phyloP scores from a whole-genome alignment of 2,329 filamentous ascomycete genomes.

The Talaromyces sp. region DNA sequence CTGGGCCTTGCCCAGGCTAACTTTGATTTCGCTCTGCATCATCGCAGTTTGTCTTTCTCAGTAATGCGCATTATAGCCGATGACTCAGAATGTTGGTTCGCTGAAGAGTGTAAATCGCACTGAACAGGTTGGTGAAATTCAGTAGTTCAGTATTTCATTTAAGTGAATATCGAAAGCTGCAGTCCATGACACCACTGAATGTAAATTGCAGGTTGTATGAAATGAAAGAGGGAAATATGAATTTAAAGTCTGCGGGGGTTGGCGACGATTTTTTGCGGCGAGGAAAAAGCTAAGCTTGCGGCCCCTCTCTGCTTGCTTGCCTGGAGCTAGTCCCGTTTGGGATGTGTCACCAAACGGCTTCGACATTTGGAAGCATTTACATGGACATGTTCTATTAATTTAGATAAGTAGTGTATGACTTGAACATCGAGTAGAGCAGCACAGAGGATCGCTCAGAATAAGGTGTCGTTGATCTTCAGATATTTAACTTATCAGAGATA shows the following conservation, averaged over 20 bases:
- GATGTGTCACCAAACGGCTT: neutral
- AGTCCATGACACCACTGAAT: neutral
- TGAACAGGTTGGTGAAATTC: no score
- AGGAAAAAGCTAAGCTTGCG: conserved; percentile 17
- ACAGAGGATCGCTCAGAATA: neutral
- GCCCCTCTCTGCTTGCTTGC: conserved; percentile 2
- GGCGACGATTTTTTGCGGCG: conserved; percentile 19
- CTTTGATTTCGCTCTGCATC: conserved; percentile 42
- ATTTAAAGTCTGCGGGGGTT: conserved; percentile 17
- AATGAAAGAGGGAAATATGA: neutral
- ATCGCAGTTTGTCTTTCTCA: conserved; percentile 32
- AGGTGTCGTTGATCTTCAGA: neutral
- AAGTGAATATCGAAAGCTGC: no score
- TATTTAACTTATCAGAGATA: neutral
- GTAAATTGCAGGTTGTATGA: neutral
- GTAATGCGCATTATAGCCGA: conserved; percentile 31
- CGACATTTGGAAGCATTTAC: neutral
- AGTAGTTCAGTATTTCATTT: no score
- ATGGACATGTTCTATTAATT: neutral
- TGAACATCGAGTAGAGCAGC: neutral
- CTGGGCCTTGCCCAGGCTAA: conserved; percentile 70
- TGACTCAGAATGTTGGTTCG: conserved; percentile 7
- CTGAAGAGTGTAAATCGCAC: neutral
- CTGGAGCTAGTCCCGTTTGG: neutral
- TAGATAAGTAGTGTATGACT: neutral